A percentile compares a stretch with the other conserved stretches of the same genome.
Conservation (phyloP, 495 filamentous ascomycete species). For the Ascobolus immersus region DNA sequence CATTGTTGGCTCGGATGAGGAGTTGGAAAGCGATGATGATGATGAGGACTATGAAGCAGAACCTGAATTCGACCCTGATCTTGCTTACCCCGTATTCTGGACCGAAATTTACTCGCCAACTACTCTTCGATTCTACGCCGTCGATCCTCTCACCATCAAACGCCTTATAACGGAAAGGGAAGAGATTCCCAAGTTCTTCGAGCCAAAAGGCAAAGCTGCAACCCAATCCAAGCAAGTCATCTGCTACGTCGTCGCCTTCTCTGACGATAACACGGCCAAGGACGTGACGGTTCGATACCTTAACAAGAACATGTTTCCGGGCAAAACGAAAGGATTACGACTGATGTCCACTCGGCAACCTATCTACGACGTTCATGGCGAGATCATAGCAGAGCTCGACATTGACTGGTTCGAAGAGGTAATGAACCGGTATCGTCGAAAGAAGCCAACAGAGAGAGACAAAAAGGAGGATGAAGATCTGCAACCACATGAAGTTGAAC, state of each 20-base stretch:
- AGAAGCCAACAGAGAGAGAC: constrained; percentile 23
- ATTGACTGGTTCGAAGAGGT: constrained; percentile 70
- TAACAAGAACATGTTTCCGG: constrained; percentile 56
- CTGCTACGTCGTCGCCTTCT: constrained; percentile 72
- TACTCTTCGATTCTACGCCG: constrained; percentile 49
- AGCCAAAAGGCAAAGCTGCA: constrained; percentile 56
- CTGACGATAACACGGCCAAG: constrained; percentile 66
- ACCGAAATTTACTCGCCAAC: constrained; percentile 66
- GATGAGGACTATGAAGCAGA: neutral
- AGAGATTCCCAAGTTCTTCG: constrained; percentile 50
- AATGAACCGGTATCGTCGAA: constrained; percentile 38
- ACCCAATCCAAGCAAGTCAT: constrained; percentile 74
- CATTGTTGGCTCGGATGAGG: neutral
- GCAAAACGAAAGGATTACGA: constrained; percentile 70
- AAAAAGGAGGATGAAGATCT: constrained; percentile 39
- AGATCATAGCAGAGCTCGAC: constrained; percentile 40
- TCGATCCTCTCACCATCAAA: constrained; percentile 47
- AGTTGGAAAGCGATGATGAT: neutral
- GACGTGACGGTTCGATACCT: constrained; percentile 88
- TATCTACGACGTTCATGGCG: constrained; percentile 43
- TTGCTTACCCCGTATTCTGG: constrained; percentile 80
- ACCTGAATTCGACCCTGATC: constrained; percentile 32
- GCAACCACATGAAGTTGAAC: constrained; percentile 2
- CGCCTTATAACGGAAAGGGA: too few species aligned
- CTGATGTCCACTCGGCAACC: constrained; percentile 53